Base-by-base conservation (phyloP, 768 basidiomycete genomes). In the Lentinula detonsa region DNA sequence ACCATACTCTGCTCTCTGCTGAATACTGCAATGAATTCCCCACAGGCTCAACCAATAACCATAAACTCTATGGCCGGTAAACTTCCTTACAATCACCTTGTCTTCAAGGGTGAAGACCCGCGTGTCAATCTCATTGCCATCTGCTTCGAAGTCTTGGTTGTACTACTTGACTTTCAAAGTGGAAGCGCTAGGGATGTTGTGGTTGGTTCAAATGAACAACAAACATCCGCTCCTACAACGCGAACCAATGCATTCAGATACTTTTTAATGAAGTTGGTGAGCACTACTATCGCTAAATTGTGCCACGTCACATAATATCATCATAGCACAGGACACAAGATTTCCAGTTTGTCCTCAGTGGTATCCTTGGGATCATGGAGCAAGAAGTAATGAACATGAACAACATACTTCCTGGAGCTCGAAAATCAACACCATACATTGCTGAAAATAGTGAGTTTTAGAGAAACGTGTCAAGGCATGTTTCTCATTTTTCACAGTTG, bases 1-100 rank as follows among this genome's bases (percentile, higher is more conserved):
- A 95, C 95, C 3, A 76, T 98, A 31, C 75, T 99, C 7, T 99
- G 96, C 73, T 98, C 95, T 4, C 76, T 97, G 49, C 77, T 99
- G 62, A 99, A 99, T 70, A 96, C 93, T 9, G 85, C 86, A 59
- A 83, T 92, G 81, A 91, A 88, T 71, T 84, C 87, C 0, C 35
- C 85, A 39, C 78, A 76, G 35, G 72, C 76, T 23, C 80, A 73
- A 49, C 74, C 75, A 46, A 82, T 77, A 50, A 80, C 80, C 18
- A 83, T 92, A 56, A 85, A 83, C 28, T 80, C 83, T 23, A 84
- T 92, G 73, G 84, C 90, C 0, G 89, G 88, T 31, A 90, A 86
- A 66, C 73, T 94, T 31, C 93, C 93, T 0, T 95, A 95, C 70
- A 93, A 94, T 65, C 93, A 95, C 70, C 81, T 94, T 8, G 87